Evolutionary conservation across 306 rosid species (phyloP), one percentile per base, ranked within the genome.

Genomic region (Lathyrus oleraceus): DNA sequence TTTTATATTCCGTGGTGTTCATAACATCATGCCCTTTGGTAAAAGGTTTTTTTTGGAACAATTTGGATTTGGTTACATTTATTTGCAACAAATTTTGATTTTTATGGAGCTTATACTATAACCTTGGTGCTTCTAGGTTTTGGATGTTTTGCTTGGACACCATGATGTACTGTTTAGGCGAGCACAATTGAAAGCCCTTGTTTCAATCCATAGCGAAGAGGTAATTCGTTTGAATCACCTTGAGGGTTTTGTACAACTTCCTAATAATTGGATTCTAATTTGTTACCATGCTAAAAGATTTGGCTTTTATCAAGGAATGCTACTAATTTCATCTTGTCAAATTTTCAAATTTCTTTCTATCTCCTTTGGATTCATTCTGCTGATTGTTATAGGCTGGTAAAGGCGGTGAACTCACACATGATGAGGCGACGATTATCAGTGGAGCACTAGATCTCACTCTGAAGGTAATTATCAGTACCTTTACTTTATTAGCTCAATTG

Each of bases 401-500:
- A 79, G 98, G 98, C 6, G 98, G 98, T 60, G 98, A 94, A 75
- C 97, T 94, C 69, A 90, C 98, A 39, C 98, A 87, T 15, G 96
- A 94, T 65, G 98, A 94, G 85, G 82, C 98, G 21, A 90, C 92
- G 12, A 93, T 93, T 74, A 93, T 93, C 72, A 93, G 96, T 10
- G 98, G 98, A 56, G 98, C 98, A 8, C 81, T 94, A 13, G 98
- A 94, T 79, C 88, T 94, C 74, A 90, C 97, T 32, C 92, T 83
- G 81, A 94, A 94, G 96, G 98, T 75, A 75, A 35, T 60, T 51
- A 52, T 36, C 67, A 70, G 44, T 42, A 28, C 72, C 66, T 54
- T 53, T 8, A 7, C 40, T 57, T 59, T 16, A 49, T 52, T 38
- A 36, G 49, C 64, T 49, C 49, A 6, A 28, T 48, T 71, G 74